Evolutionary conservation across 2,329 filamentous ascomycete species (phyloP).

Genomic region (Aciculosporium take): DNA sequence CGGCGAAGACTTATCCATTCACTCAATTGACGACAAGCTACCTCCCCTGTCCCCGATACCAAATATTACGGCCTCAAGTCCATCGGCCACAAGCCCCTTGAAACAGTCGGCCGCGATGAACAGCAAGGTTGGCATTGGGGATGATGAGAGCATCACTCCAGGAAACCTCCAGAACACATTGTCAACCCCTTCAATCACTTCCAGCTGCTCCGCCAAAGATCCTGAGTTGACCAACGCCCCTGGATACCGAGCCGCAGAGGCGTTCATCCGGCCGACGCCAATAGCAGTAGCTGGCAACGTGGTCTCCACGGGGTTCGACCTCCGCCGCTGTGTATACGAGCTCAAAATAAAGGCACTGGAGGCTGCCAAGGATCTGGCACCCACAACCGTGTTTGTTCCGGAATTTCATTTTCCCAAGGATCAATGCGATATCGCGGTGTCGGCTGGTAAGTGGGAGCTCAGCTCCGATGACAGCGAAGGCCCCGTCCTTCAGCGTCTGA

Average conservation of each 20-base stretch:
- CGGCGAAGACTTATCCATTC: constrained; percentile 88
- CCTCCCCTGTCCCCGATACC: constrained; percentile 39
- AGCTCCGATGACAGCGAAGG: constrained; percentile 56
- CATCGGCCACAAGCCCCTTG: constrained; percentile 29
- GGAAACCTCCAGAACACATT: constrained; percentile 62
- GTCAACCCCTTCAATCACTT: constrained; percentile 51
- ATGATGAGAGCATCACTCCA: constrained; percentile 52
- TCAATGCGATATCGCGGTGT: constrained; percentile 57
- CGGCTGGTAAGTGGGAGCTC: constrained; percentile 82
- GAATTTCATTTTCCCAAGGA: constrained; percentile 82
- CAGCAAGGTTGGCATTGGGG: constrained; percentile 27
- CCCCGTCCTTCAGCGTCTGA: constrained; percentile 57
- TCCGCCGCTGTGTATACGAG: constrained; percentile 63
- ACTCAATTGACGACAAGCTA: constrained; percentile 65
- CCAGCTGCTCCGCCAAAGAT: constrained; percentile 34
- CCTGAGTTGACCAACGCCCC: constrained; percentile 47
- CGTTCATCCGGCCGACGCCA: constrained; percentile 77
- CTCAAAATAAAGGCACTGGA: constrained; percentile 52
- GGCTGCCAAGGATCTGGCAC: constrained; percentile 44
- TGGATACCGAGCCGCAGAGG: constrained; percentile 81
- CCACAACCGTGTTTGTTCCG: constrained; percentile 75
- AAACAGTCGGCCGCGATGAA: constrained; percentile 10
- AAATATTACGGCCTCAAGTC: constrained; percentile 23
- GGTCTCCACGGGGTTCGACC: constrained; percentile 62
- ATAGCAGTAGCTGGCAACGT: constrained; percentile 61